Evolutionary conservation across 768 basidiomycete species (phyloP).

Genomic region (Russula griseocarnosa): DNA sequence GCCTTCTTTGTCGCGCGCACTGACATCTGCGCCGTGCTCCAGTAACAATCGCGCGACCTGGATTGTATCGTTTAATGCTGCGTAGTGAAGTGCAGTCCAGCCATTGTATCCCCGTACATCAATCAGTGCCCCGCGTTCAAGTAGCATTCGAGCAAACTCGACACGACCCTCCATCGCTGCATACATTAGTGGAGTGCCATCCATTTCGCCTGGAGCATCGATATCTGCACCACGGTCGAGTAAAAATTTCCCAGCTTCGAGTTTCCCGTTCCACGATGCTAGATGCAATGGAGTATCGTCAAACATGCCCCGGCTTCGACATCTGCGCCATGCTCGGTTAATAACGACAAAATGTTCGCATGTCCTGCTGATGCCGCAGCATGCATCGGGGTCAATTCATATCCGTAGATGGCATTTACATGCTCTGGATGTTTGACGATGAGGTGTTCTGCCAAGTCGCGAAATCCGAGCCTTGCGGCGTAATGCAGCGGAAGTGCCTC

Average conservation of each 20-base stretch:
- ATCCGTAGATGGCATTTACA: background rate
- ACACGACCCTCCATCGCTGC: background rate
- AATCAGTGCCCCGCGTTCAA: background rate
- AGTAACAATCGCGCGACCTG: too few relatives aligned
- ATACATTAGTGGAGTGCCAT: background rate
- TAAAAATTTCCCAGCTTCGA: background rate
- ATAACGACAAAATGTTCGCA: background rate
- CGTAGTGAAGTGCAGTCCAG: background rate
- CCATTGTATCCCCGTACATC: background rate
- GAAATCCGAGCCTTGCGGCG: background rate
- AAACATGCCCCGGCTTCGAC: background rate
- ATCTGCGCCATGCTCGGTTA: background rate
- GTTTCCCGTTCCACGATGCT: rapidly evolving
- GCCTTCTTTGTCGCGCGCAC: background rate
- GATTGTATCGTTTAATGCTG: rapidly evolving
- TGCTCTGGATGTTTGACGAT: background rate
- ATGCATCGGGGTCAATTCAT: background rate
- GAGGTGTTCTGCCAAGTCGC: background rate
- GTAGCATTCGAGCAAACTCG: background rate
- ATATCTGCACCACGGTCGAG: background rate
- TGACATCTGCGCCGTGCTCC: too few relatives aligned
- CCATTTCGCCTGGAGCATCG: background rate
- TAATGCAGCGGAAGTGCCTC: background rate
- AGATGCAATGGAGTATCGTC: background rate
- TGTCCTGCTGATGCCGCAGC: background rate